These are phyloP conservation scores for Hagleromyces aurorensis DNA, from an alignment of 805 yeast species.

Conservation along the genomic window DNA sequence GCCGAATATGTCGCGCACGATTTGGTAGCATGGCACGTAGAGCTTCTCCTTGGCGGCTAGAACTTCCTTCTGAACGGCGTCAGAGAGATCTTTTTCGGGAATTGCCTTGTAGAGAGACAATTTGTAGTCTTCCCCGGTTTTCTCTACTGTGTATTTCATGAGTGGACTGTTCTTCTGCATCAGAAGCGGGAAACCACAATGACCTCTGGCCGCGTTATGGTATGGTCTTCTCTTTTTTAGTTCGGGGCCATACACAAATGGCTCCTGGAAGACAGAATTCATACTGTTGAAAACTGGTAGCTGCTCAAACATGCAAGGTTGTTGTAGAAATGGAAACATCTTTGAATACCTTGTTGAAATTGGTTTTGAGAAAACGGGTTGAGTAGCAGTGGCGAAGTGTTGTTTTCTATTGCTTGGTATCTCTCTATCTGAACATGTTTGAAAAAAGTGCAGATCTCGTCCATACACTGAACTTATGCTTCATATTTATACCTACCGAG, in stretches of 20 bases:
- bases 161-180: conserved; percentile 4
- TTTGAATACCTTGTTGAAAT: too few relatives aligned
- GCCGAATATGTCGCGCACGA: conserved; percentile 24
- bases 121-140: conserved; percentile 10
- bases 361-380: too few relatives aligned
- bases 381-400: too few relatives aligned
- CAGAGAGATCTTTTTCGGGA: conserved; percentile 13
- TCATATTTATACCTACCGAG: too few relatives aligned
- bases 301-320: conserved; percentile 23
- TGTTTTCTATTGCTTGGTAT: too few relatives aligned
- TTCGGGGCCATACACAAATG: conserved; percentile 8
- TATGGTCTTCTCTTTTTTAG: conserved; percentile 9
- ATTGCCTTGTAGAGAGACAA: conserved; percentile 17
- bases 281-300: conserved; percentile 13
- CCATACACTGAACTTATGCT: too few relatives aligned
- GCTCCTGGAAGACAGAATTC: conserved; percentile 6
- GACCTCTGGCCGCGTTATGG: conserved; percentile 3
- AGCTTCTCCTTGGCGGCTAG: conserved; percentile 13
- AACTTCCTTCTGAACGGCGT: conserved; percentile 12
- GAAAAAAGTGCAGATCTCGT: too few relatives aligned
- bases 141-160: conserved; percentile 10
- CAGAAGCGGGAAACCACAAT: conserved; percentile 1
- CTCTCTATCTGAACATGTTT: too few relatives aligned
- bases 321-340: conserved; percentile 17
- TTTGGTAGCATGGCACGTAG: conserved; percentile 17